Evolutionary conservation across 148 eudicot genomes (phyloP), one percentile per base, ranked within the genome.

Genomic region (Rheum nobile): DNA sequence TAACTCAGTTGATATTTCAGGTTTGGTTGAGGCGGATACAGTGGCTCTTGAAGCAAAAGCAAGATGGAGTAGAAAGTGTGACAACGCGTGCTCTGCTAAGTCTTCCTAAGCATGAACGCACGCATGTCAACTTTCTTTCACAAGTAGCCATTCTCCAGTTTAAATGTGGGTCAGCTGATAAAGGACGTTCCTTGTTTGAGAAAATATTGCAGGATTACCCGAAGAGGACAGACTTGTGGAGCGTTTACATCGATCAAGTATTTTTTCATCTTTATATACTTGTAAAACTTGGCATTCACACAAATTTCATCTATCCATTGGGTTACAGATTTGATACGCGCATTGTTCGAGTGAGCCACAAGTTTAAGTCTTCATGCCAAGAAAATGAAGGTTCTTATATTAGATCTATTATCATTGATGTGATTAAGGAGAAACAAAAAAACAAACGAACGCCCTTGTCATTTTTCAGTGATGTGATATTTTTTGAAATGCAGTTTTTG

Each of bases 181-280:
- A 88, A 82, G 98, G 88, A 50, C 83, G 98, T 41, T 85, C 96
- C 22, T 78, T 91, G 72, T 88, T 93, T 77, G 98, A 93, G 80
- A 81, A 85, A 71, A 83, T 87, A 44, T 47, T 84, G 71, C 86
- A 87, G 24, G 96, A 92, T 80, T 88, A 88, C 78, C 93, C 96
- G 2, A 91, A 87, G 81, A 87, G 90, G 75, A 85, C 80, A 34
- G 91, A 90, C 72, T 84, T 91, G 76, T 94, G 98, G 98, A 90
- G 91, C 71, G 81, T 88, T 54, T 94, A 94, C 73, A 84, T 94
- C 52, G 98, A 94, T 78, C 98, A 94, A 80, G 98, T 91, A 84
- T n/a, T n/a, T n/a, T n/a, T n/a, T n/a, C n/a, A n/a, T n/a, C n/a
- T n/a, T n/a, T n/a, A n/a, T n/a, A n/a, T 24, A n/a, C 69, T 48